phyloP scores from a whole-genome alignment of 1,284 basidiomycete genomes.

The Leccinum subrobustum region DNA sequence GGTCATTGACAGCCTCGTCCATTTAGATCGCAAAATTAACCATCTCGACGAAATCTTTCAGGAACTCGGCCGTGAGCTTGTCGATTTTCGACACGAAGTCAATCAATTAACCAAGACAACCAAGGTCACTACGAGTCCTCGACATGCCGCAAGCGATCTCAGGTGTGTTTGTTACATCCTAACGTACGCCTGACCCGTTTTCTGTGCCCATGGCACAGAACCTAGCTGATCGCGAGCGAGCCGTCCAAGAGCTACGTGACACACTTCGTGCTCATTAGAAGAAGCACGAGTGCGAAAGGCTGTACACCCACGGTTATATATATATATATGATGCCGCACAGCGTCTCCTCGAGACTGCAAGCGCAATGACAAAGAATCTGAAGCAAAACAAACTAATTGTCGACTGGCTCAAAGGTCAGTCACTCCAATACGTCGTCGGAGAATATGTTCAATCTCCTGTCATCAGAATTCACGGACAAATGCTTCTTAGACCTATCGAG shows the following conservation, averaged over 20 bases:
- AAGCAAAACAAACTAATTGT: neutral
- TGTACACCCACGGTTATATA: neutral
- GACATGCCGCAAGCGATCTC: neutral
- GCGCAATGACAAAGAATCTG: neutral
- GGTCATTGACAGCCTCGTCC: conserved; percentile 10
- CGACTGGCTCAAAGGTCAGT: neutral
- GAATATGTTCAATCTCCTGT: neutral
- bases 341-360: neutral
- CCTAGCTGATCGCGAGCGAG: neutral
- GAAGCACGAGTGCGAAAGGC: neutral
- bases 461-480: neutral
- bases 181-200: neutral
- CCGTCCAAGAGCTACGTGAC: neutral
- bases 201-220: neutral
- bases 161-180: neutral
- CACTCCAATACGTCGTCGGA: neutral
- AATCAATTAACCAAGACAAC: neutral
- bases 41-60: neutral
- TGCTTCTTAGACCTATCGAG: neutral
- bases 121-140: neutral
- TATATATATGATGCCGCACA: neutral
- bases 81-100: neutral
- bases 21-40: neutral
- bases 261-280: neutral
- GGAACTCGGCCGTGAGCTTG: neutral